Evolutionary conservation across 768 basidiomycete species (phyloP).

Genomic region (Auriscalpium microsporum): DNA sequence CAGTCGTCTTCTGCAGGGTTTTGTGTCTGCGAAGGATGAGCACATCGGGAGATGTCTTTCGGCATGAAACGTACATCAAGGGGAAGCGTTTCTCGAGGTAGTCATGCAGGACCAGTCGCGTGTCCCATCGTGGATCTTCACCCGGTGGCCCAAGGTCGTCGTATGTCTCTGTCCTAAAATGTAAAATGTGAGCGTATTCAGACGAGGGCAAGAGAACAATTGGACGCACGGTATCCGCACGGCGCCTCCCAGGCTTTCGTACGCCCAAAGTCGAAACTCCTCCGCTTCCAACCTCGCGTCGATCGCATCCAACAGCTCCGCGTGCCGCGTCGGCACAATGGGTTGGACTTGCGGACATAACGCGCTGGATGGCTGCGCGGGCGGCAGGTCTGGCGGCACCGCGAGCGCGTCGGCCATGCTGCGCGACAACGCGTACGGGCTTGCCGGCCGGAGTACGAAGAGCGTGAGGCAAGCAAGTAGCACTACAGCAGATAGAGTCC

Average conservation of each 20-base stretch:
- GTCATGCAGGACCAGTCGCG: slow-evolving; percentile 24
- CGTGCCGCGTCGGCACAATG: slow-evolving; percentile 12
- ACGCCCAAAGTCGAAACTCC: slow-evolving; percentile 23
- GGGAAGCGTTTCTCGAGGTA: slow-evolving; percentile 34
- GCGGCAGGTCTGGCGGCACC: too few species aligned
- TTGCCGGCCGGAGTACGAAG: too few species aligned
- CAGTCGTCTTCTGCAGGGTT: slow-evolving; percentile 51
- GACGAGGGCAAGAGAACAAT: too few species aligned
- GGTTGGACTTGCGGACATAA: slow-evolving; percentile 22
- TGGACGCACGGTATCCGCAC: slow-evolving; percentile 25
- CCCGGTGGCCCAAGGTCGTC: slow-evolving; percentile 22
- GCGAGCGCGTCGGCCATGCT: too few species aligned
- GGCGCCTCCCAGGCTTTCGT: slow-evolving; percentile 27
- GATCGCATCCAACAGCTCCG: slow-evolving; percentile 17
- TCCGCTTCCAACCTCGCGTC: slow-evolving; percentile 17
- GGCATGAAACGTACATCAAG: slow-evolving; percentile 21
- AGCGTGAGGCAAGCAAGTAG: too few species aligned
- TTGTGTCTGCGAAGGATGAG: slow-evolving; percentile 34
- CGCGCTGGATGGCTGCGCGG: background rate
- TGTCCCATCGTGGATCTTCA: slow-evolving; percentile 27
- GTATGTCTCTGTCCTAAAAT: slow-evolving; percentile 19
- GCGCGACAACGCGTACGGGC: too few species aligned
- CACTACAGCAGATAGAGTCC: too few species aligned
- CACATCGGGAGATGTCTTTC: too few species aligned
- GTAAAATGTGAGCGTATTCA: background rate